A percentile compares a stretch with the other conserved stretches of the same genome.
Conservation (phyloP, 2,329 filamentous ascomycete species). For the Colletotrichum acutatum region DNA sequence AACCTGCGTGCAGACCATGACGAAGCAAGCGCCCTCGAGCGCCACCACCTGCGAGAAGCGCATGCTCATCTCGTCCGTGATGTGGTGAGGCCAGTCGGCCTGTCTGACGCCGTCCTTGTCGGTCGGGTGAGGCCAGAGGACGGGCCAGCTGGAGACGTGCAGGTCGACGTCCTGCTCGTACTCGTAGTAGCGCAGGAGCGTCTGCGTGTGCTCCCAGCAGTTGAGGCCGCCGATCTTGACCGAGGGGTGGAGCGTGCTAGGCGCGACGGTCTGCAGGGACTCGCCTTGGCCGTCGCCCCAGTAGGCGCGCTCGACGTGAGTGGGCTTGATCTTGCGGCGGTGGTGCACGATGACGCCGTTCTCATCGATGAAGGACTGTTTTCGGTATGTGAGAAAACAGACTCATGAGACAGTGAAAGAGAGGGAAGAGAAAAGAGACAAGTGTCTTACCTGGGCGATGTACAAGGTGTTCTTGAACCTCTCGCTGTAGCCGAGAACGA, state of each 20-base stretch:
- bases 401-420: not conserved
- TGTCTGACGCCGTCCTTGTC: constrained; percentile 44
- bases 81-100: constrained; percentile 48
- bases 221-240: constrained; percentile 65
- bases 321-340: constrained; percentile 62
- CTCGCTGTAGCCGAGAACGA: constrained; percentile 60
- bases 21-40: constrained; percentile 57
- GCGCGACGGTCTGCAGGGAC: constrained; percentile 63
- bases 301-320: constrained; percentile 57
- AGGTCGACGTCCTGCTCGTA: constrained; percentile 43
- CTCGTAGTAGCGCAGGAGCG: constrained; percentile 39
- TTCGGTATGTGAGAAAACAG: not conserved
- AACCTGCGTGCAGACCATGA: constrained; percentile 52
- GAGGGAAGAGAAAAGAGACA: not conserved
- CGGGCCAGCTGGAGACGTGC: constrained; percentile 44
- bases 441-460: constrained; percentile 50
- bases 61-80: constrained; percentile 48
- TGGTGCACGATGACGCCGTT: constrained; percentile 57
- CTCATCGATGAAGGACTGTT: constrained; percentile 60
- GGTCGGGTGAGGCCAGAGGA: constrained; percentile 40
- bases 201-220: constrained; percentile 62
- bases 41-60: constrained; percentile 54
- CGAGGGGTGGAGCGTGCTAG: constrained; percentile 50
- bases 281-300: constrained; percentile 68
- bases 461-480: constrained; percentile 57